Evolutionary conservation across 257 asterid species (phyloP), one percentile per base, ranked within the genome.

Genomic region (Rubia yunnanensis): DNA sequence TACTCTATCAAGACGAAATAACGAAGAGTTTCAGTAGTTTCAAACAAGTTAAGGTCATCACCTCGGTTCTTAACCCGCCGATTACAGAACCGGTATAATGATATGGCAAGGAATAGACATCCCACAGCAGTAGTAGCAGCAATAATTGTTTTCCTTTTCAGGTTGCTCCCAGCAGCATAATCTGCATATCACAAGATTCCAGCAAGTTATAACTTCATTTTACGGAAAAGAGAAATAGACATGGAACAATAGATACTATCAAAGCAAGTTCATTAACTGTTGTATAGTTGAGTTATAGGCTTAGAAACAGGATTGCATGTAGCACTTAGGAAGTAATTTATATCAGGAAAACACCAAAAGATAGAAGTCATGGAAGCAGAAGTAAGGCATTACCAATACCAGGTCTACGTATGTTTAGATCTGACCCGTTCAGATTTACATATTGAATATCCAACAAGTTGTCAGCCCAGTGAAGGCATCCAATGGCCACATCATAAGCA

Each of bases 381-480:
- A 73, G 61, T 72, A 24, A 0, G 80, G 65, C 17, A 87, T n/a
- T n/a, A n/a, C n/a, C n/a, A n/a, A n/a, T n/a, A n/a, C n/a, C n/a
- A n/a, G n/a, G n/a, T n/a, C n/a, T 76, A 14, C 88, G 88, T 53
- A 86, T 22, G 72, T 73, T 72, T 23, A 86, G 77, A 80, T 80
- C 81, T 13, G 48, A 60, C 27, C 95, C 88, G 48, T 60, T 79
- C 0, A 17, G 39, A 20, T 69, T 1, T 41, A 84, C 82, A 48
- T 78, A 32, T 64, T 82, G 95, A 41, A 73, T 24, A 35, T 86
- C 91, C 4, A 84, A 55, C 73, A 86, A 71, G 27, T 7, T 68
- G 5, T 59, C 49, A 0, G 68, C 70, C 95, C 95, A 86, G 4
- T 79, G 54, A 87, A 84, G 76, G 63, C 91, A 86, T 2, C 91